Percentiles rank a stretch among this genome's conserved stretches.
Conservation (phyloP, 1,284 basidiomycete genomes). For the Ustilago vetiveriae region DNA sequence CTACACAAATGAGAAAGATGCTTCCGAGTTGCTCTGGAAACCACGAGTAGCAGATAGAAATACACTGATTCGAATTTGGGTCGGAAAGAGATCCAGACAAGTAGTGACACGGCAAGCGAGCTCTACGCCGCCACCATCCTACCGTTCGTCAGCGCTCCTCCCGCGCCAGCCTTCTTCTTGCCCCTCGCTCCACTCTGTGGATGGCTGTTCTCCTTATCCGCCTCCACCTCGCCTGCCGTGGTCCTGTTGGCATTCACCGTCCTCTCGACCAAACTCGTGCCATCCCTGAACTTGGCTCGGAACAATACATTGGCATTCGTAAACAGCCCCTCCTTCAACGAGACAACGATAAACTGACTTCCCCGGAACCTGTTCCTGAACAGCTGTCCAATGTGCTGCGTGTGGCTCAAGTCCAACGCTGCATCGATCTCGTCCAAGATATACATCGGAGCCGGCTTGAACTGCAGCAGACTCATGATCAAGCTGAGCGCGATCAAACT, state of each 20-base stretch:
- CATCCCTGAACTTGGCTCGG: constrained; percentile 88
- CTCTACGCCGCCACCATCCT: constrained; percentile 20
- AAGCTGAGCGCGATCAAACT: constrained; percentile 95
- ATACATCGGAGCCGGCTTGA: constrained; percentile 99
- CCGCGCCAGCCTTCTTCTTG: constrained; percentile 12
- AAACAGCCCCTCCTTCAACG: constrained; percentile 91
- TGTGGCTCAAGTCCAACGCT: constrained; percentile 93
- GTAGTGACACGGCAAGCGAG: background rate
- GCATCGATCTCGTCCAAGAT: constrained; percentile 99
- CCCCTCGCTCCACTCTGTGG: constrained; percentile 5
- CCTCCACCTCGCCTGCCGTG: constrained; percentile 14
- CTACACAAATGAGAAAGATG: no score
- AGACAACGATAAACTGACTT: constrained; percentile 97
- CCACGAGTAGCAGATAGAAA: constrained; percentile 2
- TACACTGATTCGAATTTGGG: constrained; percentile 7
- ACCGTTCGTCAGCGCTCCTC: background rate
- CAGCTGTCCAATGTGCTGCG: constrained; percentile 92
- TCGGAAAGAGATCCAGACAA: background rate
- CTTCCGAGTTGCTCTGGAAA: background rate
- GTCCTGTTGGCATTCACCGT: constrained; percentile 49
- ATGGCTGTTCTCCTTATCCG: constrained; percentile 34
- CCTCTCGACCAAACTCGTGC: constrained; percentile 84
- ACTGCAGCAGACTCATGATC: constrained; percentile 97
- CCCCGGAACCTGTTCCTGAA: constrained; percentile 98
- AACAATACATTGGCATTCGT: constrained; percentile 98